phyloP scores from a whole-genome alignment of 306 rosid genomes.

The Prunus davidiana region DNA sequence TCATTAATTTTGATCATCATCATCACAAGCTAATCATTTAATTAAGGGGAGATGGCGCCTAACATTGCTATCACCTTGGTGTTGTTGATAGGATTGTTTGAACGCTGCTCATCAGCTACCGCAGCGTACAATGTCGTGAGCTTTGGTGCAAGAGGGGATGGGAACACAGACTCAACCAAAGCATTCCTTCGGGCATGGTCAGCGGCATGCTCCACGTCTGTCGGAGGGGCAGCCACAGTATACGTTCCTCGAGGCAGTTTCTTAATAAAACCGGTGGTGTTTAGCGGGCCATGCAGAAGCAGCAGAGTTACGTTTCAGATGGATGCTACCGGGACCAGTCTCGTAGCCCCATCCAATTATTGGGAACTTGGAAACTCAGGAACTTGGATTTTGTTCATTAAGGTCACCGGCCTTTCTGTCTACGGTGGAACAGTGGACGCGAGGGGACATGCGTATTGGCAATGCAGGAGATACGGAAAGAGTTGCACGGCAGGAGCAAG shows the following conservation, averaged over 20 bases:
- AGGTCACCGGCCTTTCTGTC: slow-evolving; percentile 12
- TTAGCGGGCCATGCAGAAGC: slow-evolving; percentile 25
- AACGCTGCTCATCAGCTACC: neutral
- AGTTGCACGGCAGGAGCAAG: slow-evolving; percentile 22
- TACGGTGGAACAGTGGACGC: slow-evolving; percentile 15
- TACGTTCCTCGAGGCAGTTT: slow-evolving; percentile 27
- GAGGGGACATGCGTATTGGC: slow-evolving; percentile 17
- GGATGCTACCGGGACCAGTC: slow-evolving; percentile 8
- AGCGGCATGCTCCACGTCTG: slow-evolving; percentile 2
- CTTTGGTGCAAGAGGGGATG: slow-evolving; percentile 26
- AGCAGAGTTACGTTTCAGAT: slow-evolving; percentile 21
- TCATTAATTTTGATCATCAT: too few relatives aligned
- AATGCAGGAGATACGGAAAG: slow-evolving; percentile 4
- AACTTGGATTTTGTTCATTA: slow-evolving; percentile 26
- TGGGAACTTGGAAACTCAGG: slow-evolving; percentile 20
- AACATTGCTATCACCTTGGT: neutral
- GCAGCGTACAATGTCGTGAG: slow-evolving; percentile 24
- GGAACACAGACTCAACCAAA: slow-evolving; percentile 18
- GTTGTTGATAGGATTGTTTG: neutral
- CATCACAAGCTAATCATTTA: neutral
- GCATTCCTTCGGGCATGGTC: slow-evolving; percentile 29
- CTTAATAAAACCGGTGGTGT: slow-evolving; percentile 4
- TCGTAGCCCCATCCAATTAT: slow-evolving; percentile 30
- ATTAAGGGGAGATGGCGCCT: neutral
- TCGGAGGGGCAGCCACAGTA: neutral